Evolutionary conservation across 2,329 filamentous ascomycete genomes (phyloP), one percentile per base, ranked within the genome.

Genomic region (Cladorrhinum sp.): DNA sequence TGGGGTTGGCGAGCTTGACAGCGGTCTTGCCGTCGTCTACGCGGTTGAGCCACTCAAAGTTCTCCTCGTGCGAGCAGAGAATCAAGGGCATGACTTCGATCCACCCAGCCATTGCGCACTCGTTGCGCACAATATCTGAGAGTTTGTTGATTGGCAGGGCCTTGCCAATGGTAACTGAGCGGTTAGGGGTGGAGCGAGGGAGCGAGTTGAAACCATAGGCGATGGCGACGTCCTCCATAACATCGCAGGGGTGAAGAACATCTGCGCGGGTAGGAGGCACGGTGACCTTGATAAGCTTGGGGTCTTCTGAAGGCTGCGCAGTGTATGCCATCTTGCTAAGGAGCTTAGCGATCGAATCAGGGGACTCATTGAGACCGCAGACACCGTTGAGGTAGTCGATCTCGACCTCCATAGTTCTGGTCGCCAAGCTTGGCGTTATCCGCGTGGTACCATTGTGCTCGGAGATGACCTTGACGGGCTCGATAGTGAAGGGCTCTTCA

Each of bases 221-320:
- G 66, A 99, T 95, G 46, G 92, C 95, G 20, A 96, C 88, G 73
- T 99, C 96, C 78, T 99, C 95, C 94, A 99, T 99, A 68, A 99
- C 91, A 73, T 99, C 95, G 70, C 92, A 96, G 73, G 97, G 90
- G 76, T 99, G 95, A 30, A 99, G 86, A 48, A 99, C 89, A 74
- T 99, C 95, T 53, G 95, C 94, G 64, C 95, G 86, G 52, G 93
- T 98, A 30, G 93, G 86, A 8, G 95, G 95, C 23, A 98, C 85
- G 36, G 88, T 83, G 26, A 98, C 87, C 70, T 96, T 89, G 62
- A 95, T 78, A 72, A 91, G 87, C 58, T 84, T 76, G 63, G 89
- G 82, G 64, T 84, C 83, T 58, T 81, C 77, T 0, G 92, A 95
- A 2, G 92, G 93, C 61, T 83, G 85, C 28, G 92, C 92, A n/a